Evolutionary conservation across 1,284 basidiomycete species (phyloP), one percentile per base, ranked within the genome.

Genomic region (Ceratorhiza oryzae-sativae): DNA sequence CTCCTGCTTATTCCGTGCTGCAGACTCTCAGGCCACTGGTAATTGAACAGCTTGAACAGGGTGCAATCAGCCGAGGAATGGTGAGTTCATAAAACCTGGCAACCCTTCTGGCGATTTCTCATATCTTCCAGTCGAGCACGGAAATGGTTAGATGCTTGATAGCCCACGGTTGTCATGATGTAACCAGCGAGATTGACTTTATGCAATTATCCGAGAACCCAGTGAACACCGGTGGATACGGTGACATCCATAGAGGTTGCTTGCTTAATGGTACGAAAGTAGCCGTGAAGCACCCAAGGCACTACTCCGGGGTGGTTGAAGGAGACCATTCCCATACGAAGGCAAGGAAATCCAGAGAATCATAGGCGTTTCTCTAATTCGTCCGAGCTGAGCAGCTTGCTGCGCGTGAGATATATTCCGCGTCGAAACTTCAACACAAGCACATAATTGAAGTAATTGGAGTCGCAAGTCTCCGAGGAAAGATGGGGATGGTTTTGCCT

Each of bases 371-470:
- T n/a, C n/a, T n/a, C n/a, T n/a, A 39, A 15, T 15, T 18, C 12
- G 10, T 15, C 9, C 18, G 25, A 23, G 3, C 3, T 25, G n/a
- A 9, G 15, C 3, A 61, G 58, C 20, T 15, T 34, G 39, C 48
- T 8, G 48, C 48, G 30, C 70, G 36, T 5, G 70, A 71, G 32
- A 39, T 71, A 15, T 61, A 71, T 53, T 27, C 48, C 4, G 48
- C 32, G 34, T 71, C 70, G 23, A 71, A 61, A 36, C 59, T 58
- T 18, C n/a, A 27, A 13, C 70, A 71, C 23, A 20, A n/a, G 9
- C 13, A 71, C 23, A 25, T 71, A 4, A 23, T 61, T 10, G 58
- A 23, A 20, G 20, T 61, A 39, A 32, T 27, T 6, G 58, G 70
- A 8, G 23, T 61, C 4, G 58, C 46, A 1, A 8, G 30, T 15